Evolutionary conservation across 1,139 yeast species (phyloP), one percentile per base, ranked within the genome.

Genomic region (Magnusiomyces fungicola): DNA sequence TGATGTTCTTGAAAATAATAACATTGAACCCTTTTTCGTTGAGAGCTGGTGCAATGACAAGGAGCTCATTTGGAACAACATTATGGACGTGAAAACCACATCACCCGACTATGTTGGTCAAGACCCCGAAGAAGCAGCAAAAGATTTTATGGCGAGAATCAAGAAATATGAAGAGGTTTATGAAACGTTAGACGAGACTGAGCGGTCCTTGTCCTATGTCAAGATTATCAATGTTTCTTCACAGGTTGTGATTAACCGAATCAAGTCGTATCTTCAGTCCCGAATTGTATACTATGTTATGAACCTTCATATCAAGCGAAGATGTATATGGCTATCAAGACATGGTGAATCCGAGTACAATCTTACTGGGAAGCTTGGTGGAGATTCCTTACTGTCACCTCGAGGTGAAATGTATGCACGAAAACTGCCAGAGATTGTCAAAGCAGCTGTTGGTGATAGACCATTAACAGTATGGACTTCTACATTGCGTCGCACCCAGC

Each of bases 301-400:
- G 96, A 92, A 92, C 62, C 72, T 92, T 59, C 97, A 90, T 67
- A 87, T 89, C 57, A 87, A 87, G 64, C 96, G 96, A 32, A 77
- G 97, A 58, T 78, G 83, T 56, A 89, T 92, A 55, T 92, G 95
- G 90, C 74, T 92, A 49, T 86, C 96, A 45, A 78, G 98, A 58
- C 98, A 92, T 61, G 98, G 98, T 32, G 98, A 92, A 69, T 84
- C 95, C 1, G 83, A 81, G 64, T 92, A 83, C 70, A 92, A 92
- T 65, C 75, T 92, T 56, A 89, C 92, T 45, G 97, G 97, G 32
- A 89, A 89, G 68, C 84, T 92, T 55, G 98, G 98, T 27, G 98
- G 98, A 24, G 97, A 92, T 69, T 88, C 97, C 2, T 78, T 83
- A 60, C 73, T 92, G 51, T 82, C 94, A 41, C 84, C 83, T 54